Conservation (phyloP, 2,329 filamentous ascomycete genomes). For the Pseudocercospora cruenta region DNA sequence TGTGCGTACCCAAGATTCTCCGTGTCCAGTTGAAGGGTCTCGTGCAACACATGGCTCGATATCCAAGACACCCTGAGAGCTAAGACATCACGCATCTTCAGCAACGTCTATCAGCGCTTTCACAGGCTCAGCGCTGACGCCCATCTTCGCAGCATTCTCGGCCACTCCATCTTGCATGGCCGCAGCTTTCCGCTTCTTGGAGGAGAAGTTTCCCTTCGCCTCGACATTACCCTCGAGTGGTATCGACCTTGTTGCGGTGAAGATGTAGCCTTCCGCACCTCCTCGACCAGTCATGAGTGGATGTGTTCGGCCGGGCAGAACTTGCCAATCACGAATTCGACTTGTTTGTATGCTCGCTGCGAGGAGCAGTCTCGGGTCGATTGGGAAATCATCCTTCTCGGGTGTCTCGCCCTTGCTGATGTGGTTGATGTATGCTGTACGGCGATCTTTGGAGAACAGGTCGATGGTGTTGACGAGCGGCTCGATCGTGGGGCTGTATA, state of each 20-base stretch:
- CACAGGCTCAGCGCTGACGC: not conserved
- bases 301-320: constrained; percentile 87
- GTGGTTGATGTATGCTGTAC: constrained; percentile 70
- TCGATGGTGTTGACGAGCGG: constrained; percentile 77
- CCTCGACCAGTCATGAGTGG: constrained; percentile 89
- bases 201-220: constrained; percentile 72
- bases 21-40: not conserved
- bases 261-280: constrained; percentile 86
- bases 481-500: constrained; percentile 82
- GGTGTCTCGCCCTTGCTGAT: constrained; percentile 35
- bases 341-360: constrained; percentile 80
- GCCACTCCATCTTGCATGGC: not conserved
- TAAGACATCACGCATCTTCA: not conserved
- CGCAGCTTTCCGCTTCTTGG: constrained; percentile 63
- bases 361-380: constrained; percentile 84
- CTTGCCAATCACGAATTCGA: constrained; percentile 81
- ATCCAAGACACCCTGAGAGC: not conserved
- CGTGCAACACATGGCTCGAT: not conserved
- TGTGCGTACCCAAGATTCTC: too few species aligned
- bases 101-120: not conserved
- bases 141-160: not conserved
- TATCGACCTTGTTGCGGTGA: constrained; percentile 79
- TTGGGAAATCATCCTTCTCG: constrained; percentile 70
- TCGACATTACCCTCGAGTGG: constrained; percentile 79
- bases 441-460: constrained; percentile 77